These are phyloP conservation scores for Candida ortonii DNA, from an alignment of 805 yeast genomes.

Conservation along the genomic window DNA sequence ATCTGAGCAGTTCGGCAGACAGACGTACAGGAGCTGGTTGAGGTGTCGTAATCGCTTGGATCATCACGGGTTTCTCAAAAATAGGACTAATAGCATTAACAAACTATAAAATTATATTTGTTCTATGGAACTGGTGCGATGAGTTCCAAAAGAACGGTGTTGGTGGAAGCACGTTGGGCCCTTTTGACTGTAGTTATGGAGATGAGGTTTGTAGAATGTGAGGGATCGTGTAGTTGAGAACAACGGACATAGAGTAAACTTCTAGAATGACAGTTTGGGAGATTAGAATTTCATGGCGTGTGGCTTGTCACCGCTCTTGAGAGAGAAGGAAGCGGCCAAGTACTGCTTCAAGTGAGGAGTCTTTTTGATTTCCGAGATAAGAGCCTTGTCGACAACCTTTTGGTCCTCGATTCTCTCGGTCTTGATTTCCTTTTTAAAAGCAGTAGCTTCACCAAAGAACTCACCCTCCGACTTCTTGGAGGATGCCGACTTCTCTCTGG, in stretches of 20 bases:
- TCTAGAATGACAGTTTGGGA: neutral
- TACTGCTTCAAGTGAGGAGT: slow-evolving; percentile 96
- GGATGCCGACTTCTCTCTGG: slow-evolving; percentile 86
- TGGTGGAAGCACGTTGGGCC: too few relatives aligned
- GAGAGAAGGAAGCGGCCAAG: slow-evolving; percentile 91
- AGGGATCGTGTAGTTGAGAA: slow-evolving; percentile 1
- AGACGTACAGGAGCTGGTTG: neutral
- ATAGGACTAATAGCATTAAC: slow-evolving; percentile 8
- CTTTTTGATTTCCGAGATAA: slow-evolving; percentile 92
- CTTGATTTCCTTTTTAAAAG: slow-evolving; percentile 86
- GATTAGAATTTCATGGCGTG: slow-evolving; percentile 93
- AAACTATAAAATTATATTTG: slow-evolving; percentile 10
- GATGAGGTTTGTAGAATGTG: neutral
- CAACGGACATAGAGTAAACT: neutral
- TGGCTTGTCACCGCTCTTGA: slow-evolving; percentile 98
- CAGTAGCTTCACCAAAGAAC: slow-evolving; percentile 80
- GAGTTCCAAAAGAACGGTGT: slow-evolving; percentile 2
- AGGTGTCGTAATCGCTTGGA: too few relatives aligned
- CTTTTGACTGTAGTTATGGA: neutral
- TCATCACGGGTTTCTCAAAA: too few relatives aligned
- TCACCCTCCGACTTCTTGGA: slow-evolving; percentile 87
- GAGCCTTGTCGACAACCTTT: slow-evolving; percentile 90
- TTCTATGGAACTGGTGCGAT: slow-evolving; percentile 8
- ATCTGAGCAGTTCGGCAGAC: too few relatives aligned
- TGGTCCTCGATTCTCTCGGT: slow-evolving; percentile 97